Evolutionary conservation across 495 filamentous ascomycete genomes (phyloP).

Genomic region (Aspergillus leporis): DNA sequence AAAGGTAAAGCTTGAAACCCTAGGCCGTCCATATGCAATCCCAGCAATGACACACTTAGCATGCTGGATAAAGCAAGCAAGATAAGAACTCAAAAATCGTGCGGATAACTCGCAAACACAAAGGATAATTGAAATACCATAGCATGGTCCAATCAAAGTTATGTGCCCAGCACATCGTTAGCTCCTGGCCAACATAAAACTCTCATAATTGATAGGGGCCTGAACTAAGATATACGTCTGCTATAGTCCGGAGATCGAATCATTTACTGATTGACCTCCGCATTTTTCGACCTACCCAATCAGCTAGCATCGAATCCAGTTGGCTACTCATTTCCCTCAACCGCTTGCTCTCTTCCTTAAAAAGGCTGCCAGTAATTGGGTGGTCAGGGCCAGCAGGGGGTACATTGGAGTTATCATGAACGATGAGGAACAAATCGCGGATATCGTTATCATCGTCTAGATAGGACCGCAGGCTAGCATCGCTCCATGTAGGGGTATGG

Average conservation of each 20-base stretch:
- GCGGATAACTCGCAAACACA: background rate
- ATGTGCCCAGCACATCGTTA: slow-evolving; percentile 32
- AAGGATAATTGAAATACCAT: background rate
- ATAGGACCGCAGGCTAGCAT: slow-evolving; percentile 79
- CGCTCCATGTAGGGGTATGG: slow-evolving; percentile 69
- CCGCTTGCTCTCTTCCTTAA: slow-evolving; percentile 79
- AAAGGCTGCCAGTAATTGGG: slow-evolving; percentile 77
- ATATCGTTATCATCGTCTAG: slow-evolving; percentile 92
- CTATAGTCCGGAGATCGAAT: background rate
- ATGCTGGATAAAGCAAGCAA: background rate
- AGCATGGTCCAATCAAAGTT: slow-evolving; percentile 11
- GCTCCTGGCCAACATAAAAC: slow-evolving; percentile 17
- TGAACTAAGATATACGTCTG: background rate
- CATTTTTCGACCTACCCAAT: slow-evolving; percentile 69
- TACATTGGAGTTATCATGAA: slow-evolving; percentile 84
- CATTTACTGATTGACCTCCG: slow-evolving; percentile 23
- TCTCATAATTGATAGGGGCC: background rate
- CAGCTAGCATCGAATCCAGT: slow-evolving; percentile 82
- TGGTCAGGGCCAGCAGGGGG: slow-evolving; percentile 76
- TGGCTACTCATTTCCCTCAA: slow-evolving; percentile 80
- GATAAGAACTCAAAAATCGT: background rate
- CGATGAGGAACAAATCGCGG: slow-evolving; percentile 83
- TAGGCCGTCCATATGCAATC: background rate
- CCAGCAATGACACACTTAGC: background rate
- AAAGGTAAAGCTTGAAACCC: background rate